These are phyloP conservation scores for Alloteropsis angusta DNA, from an alignment of 202 grass and related monocot genomes.

Conservation along the genomic window DNA sequence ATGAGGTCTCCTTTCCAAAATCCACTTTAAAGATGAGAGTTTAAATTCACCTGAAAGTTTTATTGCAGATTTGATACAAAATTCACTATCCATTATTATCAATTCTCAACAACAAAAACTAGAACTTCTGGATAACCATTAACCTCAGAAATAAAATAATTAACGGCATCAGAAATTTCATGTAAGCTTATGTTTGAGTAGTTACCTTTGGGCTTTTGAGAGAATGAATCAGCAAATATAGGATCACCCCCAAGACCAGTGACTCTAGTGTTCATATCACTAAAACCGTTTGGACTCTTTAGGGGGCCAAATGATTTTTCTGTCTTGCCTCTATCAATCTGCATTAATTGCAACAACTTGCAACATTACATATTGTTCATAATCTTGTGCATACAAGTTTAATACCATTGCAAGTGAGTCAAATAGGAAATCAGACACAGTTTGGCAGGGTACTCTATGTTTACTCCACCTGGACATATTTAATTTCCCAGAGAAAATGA, in stretches of 20 bases:
- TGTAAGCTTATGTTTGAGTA: background rate
- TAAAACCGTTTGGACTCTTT: constrained; percentile 51
- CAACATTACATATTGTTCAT: background rate
- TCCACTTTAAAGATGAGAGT: background rate
- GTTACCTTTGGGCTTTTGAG: constrained; percentile 72
- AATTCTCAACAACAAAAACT: background rate
- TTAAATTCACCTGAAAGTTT: background rate
- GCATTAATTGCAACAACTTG: background rate
- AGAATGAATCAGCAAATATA: too few species aligned
- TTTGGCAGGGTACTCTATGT: background rate
- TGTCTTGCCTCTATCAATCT: constrained; percentile 64
- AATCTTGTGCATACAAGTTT: background rate
- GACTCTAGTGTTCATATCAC: constrained; percentile 54
- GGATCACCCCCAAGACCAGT: constrained; percentile 44
- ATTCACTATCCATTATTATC: background rate
- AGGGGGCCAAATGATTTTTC: constrained; percentile 49
- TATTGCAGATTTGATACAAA: background rate
- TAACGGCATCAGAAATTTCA: background rate
- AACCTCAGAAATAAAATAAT: background rate
- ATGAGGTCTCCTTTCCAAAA: background rate
- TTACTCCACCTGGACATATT: background rate
- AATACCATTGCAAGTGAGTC: background rate
- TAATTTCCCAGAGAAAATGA: background rate
- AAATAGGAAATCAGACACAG: background rate
- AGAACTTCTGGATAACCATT: background rate